phyloP scores from a whole-genome alignment of 1,284 basidiomycete species.

The Boletus holoroseus region DNA sequence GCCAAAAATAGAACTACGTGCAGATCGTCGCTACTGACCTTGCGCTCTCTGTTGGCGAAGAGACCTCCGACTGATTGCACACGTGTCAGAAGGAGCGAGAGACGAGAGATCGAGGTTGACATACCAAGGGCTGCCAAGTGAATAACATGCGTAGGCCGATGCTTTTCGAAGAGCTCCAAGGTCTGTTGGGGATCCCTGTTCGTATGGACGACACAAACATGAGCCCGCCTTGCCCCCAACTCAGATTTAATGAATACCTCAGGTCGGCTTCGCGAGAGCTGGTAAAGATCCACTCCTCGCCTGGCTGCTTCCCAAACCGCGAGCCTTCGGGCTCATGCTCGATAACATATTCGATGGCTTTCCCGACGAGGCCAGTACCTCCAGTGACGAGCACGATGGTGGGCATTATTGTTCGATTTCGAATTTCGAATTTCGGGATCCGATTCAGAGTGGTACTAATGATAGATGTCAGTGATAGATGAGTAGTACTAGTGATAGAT shows the following conservation, averaged over 20 bases:
- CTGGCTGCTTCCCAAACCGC: conserved; percentile 65
- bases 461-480: no score
- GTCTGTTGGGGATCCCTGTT: conserved; percentile 61
- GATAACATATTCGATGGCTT: conserved; percentile 73
- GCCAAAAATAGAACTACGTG: neutral
- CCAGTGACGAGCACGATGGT: conserved; percentile 75
- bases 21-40: conserved; percentile 41
- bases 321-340: conserved; percentile 72
- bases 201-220: neutral
- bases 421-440: neutral
- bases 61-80: conserved; percentile 71
- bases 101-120: conserved; percentile 19
- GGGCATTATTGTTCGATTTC: conserved; percentile 36
- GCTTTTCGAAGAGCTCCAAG: conserved; percentile 70
- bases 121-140: conserved; percentile 81
- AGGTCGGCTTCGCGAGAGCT: conserved; percentile 74
- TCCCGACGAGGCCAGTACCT: conserved; percentile 81
- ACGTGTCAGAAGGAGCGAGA: conserved; percentile 7
- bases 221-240: neutral
- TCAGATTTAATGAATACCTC: conserved; percentile 40
- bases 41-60: conserved; percentile 88
- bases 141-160: conserved; percentile 88
- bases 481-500: no score
- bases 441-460: neutral
- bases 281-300: conserved; percentile 83